phyloP scores from a whole-genome alignment of 2,329 filamentous ascomycete genomes.

The Tetracladium maxilliforme region DNA sequence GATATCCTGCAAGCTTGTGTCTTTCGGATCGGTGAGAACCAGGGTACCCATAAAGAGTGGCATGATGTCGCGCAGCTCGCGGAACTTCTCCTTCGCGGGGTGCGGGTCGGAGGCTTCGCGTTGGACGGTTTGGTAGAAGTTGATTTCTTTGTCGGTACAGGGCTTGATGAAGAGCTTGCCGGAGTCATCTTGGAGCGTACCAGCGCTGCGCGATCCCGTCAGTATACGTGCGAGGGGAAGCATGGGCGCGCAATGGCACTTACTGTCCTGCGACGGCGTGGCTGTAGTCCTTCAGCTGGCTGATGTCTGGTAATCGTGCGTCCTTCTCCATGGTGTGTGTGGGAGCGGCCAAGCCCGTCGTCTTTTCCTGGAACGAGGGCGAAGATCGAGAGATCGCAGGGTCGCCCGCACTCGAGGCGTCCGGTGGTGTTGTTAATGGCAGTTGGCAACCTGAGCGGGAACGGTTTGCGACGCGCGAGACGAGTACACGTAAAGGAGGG shows the following conservation, averaged over 20 bases:
- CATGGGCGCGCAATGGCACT: constrained; percentile 20
- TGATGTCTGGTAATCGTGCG: too few species aligned
- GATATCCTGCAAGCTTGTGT: constrained; percentile 24
- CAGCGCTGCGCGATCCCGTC: constrained; percentile 45
- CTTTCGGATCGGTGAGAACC: constrained; percentile 39
- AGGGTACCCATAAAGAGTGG: constrained; percentile 76
- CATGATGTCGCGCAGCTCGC: constrained; percentile 68
- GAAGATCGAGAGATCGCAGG: too few species aligned
- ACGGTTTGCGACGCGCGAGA: too few species aligned
- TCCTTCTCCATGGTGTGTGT: too few species aligned
- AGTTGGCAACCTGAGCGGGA: too few species aligned
- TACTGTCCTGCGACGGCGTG: constrained; percentile 77
- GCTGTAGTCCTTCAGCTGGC: constrained; percentile 54
- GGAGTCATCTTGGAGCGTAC: constrained; percentile 70
- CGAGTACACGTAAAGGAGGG: too few species aligned
- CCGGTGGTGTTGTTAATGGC: too few species aligned
- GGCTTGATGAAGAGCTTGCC: constrained; percentile 90
- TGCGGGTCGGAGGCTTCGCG: constrained; percentile 44
- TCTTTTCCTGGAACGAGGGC: too few species aligned
- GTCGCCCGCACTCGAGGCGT: too few species aligned
- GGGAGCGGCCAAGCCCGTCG: too few species aligned
- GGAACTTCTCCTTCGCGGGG: too few species aligned
- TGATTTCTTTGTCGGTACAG: constrained; percentile 71
- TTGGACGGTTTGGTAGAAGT: constrained; percentile 83
- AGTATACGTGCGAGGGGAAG: constrained; percentile 2